Percentiles rank a stretch among this genome's conserved stretches.
Evolutionary conservation across 495 filamentous ascomycete species (phyloP).

Genomic region (Ramalina intermedia): DNA sequence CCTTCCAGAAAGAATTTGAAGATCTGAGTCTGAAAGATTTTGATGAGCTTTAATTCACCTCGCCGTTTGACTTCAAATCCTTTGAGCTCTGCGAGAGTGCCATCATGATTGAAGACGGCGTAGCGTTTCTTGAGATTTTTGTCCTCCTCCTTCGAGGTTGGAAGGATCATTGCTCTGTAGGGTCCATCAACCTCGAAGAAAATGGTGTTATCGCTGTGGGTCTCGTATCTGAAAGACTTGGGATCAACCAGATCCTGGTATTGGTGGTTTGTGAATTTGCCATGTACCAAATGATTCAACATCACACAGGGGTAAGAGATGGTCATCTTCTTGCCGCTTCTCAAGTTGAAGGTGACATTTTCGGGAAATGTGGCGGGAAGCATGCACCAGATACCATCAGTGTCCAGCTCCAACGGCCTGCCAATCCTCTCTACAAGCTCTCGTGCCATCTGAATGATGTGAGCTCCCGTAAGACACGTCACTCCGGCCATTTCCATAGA

Average conservation of each 20-base stretch:
- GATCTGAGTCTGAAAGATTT: conserved; percentile 97
- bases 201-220: conserved; percentile 94
- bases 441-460: conserved; percentile 94
- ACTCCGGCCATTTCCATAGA: conserved; percentile 99
- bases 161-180: conserved; percentile 93
- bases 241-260: conserved; percentile 82
- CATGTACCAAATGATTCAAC: conserved; percentile 97
- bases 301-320: conserved; percentile 99
- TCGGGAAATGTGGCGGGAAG: conserved; percentile 92
- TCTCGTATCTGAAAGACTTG: conserved; percentile 74
- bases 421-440: conserved; percentile 90
- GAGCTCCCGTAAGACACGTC: conserved; percentile 90
- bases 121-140: conserved; percentile 99
- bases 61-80: conserved; percentile 96
- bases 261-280: conserved; percentile 88
- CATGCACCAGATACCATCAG: conserved; percentile 99
- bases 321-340: conserved; percentile 85
- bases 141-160: conserved; percentile 95
- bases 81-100: conserved; percentile 90
- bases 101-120: conserved; percentile 97
- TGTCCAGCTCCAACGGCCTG: conserved; percentile 91
- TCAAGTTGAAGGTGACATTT: conserved; percentile 86
- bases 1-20: conserved; percentile 99
- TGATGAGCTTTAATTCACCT: conserved; percentile 98
- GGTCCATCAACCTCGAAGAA: conserved; percentile 99